A percentile compares a stretch with the other conserved stretches of the same genome.
Conservation (phyloP, 2,329 filamentous ascomycete species). For the Eutypa lata region DNA sequence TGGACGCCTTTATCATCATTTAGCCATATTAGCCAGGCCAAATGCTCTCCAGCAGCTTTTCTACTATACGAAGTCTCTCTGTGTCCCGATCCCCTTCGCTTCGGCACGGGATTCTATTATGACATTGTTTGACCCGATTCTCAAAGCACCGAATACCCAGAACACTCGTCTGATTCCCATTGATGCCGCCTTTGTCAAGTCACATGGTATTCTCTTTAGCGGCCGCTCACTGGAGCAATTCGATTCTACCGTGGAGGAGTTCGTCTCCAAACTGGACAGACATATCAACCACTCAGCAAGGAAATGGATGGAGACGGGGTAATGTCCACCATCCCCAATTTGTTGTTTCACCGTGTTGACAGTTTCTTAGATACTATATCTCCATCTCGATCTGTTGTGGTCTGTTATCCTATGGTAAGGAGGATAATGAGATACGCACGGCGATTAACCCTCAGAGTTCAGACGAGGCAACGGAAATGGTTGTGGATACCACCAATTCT, state of each 20-base stretch:
- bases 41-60: constrained; percentile 69
- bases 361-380: constrained; percentile 46
- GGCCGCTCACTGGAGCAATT: constrained; percentile 46
- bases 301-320: constrained; percentile 50
- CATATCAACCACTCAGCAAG: constrained; percentile 52
- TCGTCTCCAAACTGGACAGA: constrained; percentile 50
- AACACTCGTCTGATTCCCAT: constrained; percentile 38
- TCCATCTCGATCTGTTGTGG: constrained; percentile 53
- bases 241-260: constrained; percentile 41
- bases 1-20: constrained; percentile 82
- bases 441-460: constrained; percentile 28
- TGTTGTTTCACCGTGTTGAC: constrained; percentile 10
- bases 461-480: constrained; percentile 22
- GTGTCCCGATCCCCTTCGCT: constrained; percentile 62
- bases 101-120: constrained; percentile 69
- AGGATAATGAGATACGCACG: constrained; percentile 45
- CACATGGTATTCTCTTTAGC: constrained; percentile 63
- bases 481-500: constrained; percentile 18
- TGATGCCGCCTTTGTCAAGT: constrained; percentile 60
- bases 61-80: constrained; percentile 69
- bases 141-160: constrained; percentile 30
- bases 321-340: background rate
- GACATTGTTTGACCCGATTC: constrained; percentile 62
- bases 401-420: constrained; percentile 50
- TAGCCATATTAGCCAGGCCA: constrained; percentile 73